Percentiles rank a stretch among this genome's conserved stretches.
These are phyloP conservation scores for Prinsepia uniflora DNA, from an alignment of 306 rosid genomes.

Conservation along the genomic window DNA sequence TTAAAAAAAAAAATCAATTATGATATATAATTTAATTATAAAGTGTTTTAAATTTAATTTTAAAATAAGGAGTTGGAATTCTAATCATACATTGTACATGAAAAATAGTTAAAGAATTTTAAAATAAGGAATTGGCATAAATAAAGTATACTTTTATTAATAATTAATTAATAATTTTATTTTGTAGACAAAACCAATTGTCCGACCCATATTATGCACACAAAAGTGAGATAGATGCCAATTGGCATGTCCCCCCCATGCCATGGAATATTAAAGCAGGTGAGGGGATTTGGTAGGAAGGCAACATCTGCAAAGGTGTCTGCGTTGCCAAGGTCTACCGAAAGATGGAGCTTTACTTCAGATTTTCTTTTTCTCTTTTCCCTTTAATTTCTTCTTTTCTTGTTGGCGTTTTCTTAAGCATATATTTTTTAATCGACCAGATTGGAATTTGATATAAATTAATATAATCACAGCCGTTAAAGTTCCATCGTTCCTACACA, in stretches of 20 bases:
- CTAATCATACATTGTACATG: too few species aligned
- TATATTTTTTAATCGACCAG: slow-evolving; percentile 14
- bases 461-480: neutral
- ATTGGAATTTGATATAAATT: slow-evolving; percentile 1
- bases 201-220: neutral
- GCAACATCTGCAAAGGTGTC: slow-evolving; percentile 34
- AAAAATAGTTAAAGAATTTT: too few species aligned
- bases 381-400: neutral
- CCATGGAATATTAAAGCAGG: neutral
- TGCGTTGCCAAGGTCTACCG: slow-evolving; percentile 34
- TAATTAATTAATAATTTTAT: too few species aligned
- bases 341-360: slow-evolving; percentile 25
- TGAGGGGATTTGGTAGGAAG: slow-evolving; percentile 35
- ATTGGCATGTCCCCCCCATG: slow-evolving; percentile 24
- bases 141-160: too few species aligned
- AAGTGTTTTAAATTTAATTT: too few species aligned
- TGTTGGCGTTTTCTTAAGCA: slow-evolving; percentile 13
- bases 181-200: neutral
- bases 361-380: neutral
- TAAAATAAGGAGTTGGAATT: too few species aligned
- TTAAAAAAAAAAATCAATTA: too few species aligned
- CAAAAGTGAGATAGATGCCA: slow-evolving; percentile 8
- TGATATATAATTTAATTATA: too few species aligned
- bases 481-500: slow-evolving; percentile 20
- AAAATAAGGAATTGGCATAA: too few species aligned